phyloP scores from a whole-genome alignment of 2,329 filamentous ascomycete genomes.

The Raffaelea albimanens region DNA sequence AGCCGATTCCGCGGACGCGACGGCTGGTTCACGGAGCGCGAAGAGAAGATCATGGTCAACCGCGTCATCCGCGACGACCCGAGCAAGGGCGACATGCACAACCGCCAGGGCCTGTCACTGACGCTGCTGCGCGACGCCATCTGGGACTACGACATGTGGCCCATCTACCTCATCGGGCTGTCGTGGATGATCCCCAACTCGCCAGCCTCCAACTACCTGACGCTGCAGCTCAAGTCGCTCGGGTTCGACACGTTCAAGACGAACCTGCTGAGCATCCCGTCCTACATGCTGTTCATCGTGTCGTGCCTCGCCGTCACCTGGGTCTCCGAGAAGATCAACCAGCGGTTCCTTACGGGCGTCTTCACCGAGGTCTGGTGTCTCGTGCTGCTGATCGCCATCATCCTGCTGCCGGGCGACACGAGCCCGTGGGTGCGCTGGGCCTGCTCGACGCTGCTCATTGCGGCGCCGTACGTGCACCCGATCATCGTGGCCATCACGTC shows the following conservation, averaged over 20 bases:
- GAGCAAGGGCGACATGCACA: slow-evolving; percentile 48
- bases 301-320: slow-evolving; percentile 36
- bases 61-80: slow-evolving; percentile 47
- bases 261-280: slow-evolving; percentile 10
- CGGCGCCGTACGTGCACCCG: slow-evolving; percentile 34
- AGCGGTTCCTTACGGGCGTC: slow-evolving; percentile 29
- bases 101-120: slow-evolving; percentile 42
- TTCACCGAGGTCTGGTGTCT: slow-evolving; percentile 42
- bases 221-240: slow-evolving; percentile 6
- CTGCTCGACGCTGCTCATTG: slow-evolving; percentile 32
- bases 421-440: slow-evolving; percentile 36
- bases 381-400: slow-evolving; percentile 36
- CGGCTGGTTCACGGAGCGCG: slow-evolving; percentile 49
- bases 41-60: slow-evolving; percentile 49
- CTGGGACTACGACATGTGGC: slow-evolving; percentile 9
- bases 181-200: slow-evolving; percentile 2
- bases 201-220: slow-evolving; percentile 5
- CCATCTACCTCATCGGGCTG: slow-evolving; percentile 7
- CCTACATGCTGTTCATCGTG: slow-evolving; percentile 24
- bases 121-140: slow-evolving; percentile 12
- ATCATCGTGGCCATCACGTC: slow-evolving; percentile 47
- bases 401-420: slow-evolving; percentile 23
- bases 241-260: slow-evolving; percentile 9
- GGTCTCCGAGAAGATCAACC: slow-evolving; percentile 33
- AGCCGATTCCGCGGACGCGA: slow-evolving; percentile 31